These are phyloP conservation scores for Sporopachydermia lactativora DNA, from an alignment of 805 yeast species.

Conservation along the genomic window DNA sequence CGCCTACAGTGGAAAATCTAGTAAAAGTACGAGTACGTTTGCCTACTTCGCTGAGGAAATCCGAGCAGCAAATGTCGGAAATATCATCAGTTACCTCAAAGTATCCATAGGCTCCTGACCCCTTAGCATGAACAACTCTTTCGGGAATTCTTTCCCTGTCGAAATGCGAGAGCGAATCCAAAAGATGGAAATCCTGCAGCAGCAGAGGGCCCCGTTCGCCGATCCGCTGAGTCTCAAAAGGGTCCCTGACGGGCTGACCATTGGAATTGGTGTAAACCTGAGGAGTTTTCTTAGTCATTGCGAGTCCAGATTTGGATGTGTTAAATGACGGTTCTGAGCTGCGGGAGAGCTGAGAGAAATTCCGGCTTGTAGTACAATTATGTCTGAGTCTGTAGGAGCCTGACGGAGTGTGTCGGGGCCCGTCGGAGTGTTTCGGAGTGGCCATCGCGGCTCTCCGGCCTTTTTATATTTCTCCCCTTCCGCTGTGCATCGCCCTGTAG, in stretches of 20 bases:
- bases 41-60: constrained; percentile 54
- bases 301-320: constrained; percentile 3
- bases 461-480: too few species aligned
- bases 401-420: too few species aligned
- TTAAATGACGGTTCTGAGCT: not conserved
- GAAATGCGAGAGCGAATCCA: constrained; percentile 75
- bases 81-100: constrained; percentile 83
- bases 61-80: constrained; percentile 54
- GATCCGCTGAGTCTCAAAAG: constrained; percentile 34
- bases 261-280: constrained; percentile 17
- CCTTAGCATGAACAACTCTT: constrained; percentile 88
- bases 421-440: too few species aligned
- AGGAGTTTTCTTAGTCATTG: constrained; percentile 6
- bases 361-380: too few species aligned
- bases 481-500: too few species aligned
- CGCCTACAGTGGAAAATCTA: constrained; percentile 81
- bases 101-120: constrained; percentile 81
- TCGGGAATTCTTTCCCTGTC: constrained; percentile 87
- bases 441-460: too few species aligned
- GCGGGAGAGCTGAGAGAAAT: not conserved
- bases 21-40: constrained; percentile 57
- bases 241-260: constrained; percentile 13
- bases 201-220: constrained; percentile 69
- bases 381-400: too few species aligned
- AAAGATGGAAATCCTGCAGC: constrained; percentile 67